Base-by-base conservation (phyloP, 1,139 yeast species). In the Zygoascus meyerae region DNA sequence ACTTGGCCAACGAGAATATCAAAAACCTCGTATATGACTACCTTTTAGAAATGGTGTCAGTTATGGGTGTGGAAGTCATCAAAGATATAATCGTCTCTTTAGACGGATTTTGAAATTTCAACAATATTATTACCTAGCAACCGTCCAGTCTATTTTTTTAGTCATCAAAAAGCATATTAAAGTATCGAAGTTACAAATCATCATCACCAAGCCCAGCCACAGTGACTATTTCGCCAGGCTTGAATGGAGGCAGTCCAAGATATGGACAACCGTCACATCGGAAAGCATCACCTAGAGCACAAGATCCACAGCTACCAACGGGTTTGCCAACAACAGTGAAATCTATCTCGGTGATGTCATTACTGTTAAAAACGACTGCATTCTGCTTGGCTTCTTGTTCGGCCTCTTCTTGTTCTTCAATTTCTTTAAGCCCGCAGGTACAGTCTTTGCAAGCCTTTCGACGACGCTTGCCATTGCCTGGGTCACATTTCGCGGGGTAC, bases 231-330 rank as follows among this genome's bases (percentile, higher is more conserved):
- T 92, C 95, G 43, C 98, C 98, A 0, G 97, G 97, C 69, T 87
- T 89, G 75, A 92, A 92, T 4, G 98, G 97, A 8, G 99, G 98
- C 48, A 94, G 74, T 0, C 99, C 98, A 57, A 92, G 72, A 67
- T 81, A 94, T 38, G 98, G 99, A 68, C 99, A 92, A 2, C 97
- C 97, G 59, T 90, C 95, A 67, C 99, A 92, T 61, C 99, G 74
- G 70, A 92, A 92, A 0, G 98, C 98, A 66, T 92, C 98, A 35
- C 99, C 98, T 48, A 92, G 74, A 0, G 97, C 83, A 70, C 99
- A 92, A 9, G 95, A 86, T 16, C 96, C 96, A 70, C 99, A 92
- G 1, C 97, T 96, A 31, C 97, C 97, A 7, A 78, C 77, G 3
- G 72, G 65, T 66, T 90, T 92, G 34, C 97, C 97, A 54, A 89